A percentile compares a stretch with the other conserved stretches of the same genome.
phyloP scores from a whole-genome alignment of 202 grass and related monocot species.

The Carex sylvatica region DNA sequence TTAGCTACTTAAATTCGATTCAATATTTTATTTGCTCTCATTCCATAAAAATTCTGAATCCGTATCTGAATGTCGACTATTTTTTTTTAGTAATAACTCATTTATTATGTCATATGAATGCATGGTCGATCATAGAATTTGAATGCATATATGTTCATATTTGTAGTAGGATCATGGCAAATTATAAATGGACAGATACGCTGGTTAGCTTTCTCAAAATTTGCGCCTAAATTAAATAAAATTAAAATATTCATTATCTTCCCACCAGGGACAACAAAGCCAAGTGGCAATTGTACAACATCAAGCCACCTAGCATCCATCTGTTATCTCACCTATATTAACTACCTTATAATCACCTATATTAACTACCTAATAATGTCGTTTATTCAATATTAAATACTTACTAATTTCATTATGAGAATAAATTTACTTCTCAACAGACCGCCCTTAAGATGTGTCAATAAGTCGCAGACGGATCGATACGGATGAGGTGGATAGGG shows the following conservation, averaged over 20 bases:
- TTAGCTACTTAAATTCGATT: no score
- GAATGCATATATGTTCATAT: no score
- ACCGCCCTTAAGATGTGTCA: background rate
- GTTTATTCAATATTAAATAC: conserved; percentile 10
- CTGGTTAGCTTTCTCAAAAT: background rate
- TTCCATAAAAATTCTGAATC: no score
- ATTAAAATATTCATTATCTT: background rate
- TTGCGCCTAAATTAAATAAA: background rate
- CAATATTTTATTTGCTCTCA: no score
- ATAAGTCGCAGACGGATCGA: no score
- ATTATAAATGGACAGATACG: background rate
- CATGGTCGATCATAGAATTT: no score
- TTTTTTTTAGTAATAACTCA: no score
- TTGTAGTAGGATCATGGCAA: background rate
- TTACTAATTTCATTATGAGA: background rate
- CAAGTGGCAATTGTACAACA: conserved; percentile 25
- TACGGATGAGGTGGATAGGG: no score
- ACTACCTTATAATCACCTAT: conserved; percentile 31
- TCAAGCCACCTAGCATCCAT: conserved; percentile 21
- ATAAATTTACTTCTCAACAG: conserved; percentile 7
- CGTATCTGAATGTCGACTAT: no score
- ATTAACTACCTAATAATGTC: conserved; percentile 28
- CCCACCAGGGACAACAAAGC: background rate
- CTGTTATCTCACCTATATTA: conserved; percentile 31
- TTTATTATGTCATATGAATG: no score